Evolutionary conservation across 73 alveolate species (phyloP), one percentile per base, ranked within the genome.

Genomic region (Blepharisma japonicum): DNA sequence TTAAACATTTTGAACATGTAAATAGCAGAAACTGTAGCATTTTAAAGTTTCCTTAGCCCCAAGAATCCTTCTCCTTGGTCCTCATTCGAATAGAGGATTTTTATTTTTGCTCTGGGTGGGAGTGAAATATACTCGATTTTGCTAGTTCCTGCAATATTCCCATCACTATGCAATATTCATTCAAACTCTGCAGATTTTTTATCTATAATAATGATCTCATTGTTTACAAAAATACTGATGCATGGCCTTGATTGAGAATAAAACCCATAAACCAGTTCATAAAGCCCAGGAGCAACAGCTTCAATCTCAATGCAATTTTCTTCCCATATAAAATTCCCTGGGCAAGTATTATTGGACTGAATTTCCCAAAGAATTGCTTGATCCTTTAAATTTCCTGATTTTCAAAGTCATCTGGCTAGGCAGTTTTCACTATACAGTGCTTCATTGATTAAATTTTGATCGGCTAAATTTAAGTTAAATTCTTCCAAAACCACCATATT

Each of bases 371-470:
- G 96, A 1, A 92, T 79, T 20, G 92, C 83, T 68, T 86, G 86
- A 46, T 86, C 86, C 55, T 79, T 74, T 18, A 83, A 79, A 61
- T 90, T 91, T 6, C 98, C 98, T 45, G 91, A 61, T 56, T 83
- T 93, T 95, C 98, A 90, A 2, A 87, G 74, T 96, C 96, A 93
- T 78, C 98, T 81, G 21, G 93, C 98, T 1, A 92, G 83, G 81
- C 95, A 87, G 76, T 90, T 93, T 79, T 93, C 98, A 82, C 90
- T 83, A 77, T 96, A 93, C 45, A 93, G 85, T 9, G 96, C 88
- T 68, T 93, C 98, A 79, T 93, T 93, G 53, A 93, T 92, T 25
- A 83, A 61, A 6, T 32, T 32, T 32, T 32, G 42, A 32, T 32
- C 42, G 3, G 42, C 42, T 32, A 32, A 3, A 3, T 32, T 32